phyloP scores from a whole-genome alignment of 129 eudicot genomes.

The Artemisia tridentata region DNA sequence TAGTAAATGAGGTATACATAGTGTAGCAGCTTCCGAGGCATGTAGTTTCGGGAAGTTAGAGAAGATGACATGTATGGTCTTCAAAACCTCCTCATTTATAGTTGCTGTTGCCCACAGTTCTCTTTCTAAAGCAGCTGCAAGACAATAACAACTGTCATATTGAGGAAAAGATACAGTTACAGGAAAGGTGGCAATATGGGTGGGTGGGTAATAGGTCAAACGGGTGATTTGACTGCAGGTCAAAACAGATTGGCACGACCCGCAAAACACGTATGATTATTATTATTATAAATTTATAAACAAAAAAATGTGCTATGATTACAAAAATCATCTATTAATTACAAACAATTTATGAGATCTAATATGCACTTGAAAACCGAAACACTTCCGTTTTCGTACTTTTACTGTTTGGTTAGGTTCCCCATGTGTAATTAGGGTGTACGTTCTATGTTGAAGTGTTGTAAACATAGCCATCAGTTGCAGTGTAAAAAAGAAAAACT shows the following conservation, averaged over 20 bases:
- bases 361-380: too few relatives aligned
- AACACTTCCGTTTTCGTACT: too few relatives aligned
- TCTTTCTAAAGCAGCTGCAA: conserved; percentile 80
- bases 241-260: background rate
- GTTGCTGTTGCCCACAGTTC: conserved; percentile 66
- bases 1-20: conserved; percentile 71
- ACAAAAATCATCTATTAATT: too few relatives aligned
- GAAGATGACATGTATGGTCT: conserved; percentile 60
- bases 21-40: conserved; percentile 71
- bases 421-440: too few relatives aligned
- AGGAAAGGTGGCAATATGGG: background rate
- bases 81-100: conserved; percentile 61
- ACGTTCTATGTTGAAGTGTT: too few relatives aligned
- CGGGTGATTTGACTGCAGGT: background rate
- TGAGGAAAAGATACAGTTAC: background rate
- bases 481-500: background rate
- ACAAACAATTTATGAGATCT: too few relatives aligned
- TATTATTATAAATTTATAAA: too few relatives aligned
- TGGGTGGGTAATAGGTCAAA: background rate
- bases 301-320: too few relatives aligned
- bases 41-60: conserved; percentile 76
- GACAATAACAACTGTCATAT: conserved; percentile 2
- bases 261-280: background rate
- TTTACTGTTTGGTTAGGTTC: too few relatives aligned
- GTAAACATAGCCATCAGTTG: background rate